Evolutionary conservation across 2,329 filamentous ascomycete species (phyloP).

Genomic region (Sarocladiaceae sp.): DNA sequence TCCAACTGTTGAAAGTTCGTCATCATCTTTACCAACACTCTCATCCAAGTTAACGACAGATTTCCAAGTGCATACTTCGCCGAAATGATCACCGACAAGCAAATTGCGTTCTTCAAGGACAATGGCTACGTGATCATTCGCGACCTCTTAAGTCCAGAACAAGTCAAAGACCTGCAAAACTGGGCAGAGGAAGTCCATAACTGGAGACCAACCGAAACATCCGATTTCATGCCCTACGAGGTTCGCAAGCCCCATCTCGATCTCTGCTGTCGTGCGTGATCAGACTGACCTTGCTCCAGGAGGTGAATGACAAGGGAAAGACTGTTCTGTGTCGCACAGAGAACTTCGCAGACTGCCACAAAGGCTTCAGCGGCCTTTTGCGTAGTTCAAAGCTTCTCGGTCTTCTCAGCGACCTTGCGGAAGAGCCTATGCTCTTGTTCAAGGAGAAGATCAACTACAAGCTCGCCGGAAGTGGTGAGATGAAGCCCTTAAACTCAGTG

Average conservation of each 20-base stretch:
- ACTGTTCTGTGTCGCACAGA: constrained; percentile 16
- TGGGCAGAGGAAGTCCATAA: constrained; percentile 17
- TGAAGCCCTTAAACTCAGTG: background rate
- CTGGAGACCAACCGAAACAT: constrained; percentile 13
- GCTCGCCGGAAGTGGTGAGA: constrained; percentile 15
- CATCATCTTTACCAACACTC: no score
- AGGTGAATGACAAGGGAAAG: constrained; percentile 15
- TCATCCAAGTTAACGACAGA: no score
- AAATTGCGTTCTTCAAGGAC: constrained; percentile 13
- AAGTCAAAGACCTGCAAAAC: constrained; percentile 12
- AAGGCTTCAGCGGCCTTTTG: constrained; percentile 14
- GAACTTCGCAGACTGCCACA: constrained; percentile 17
- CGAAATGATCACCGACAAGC: constrained; percentile 12
- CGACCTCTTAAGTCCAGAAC: constrained; percentile 12
- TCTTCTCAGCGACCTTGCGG: constrained; percentile 13
- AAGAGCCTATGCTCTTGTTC: constrained; percentile 16
- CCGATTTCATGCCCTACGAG: constrained; percentile 14
- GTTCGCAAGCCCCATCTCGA: constrained; percentile 8
- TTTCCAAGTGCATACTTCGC: no score
- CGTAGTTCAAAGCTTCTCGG: constrained; percentile 14
- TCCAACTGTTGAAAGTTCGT: no score
- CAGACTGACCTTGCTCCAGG: background rate
- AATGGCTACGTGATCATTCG: constrained; percentile 16
- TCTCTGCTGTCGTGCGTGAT: background rate
- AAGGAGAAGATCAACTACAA: constrained; percentile 20